Evolutionary conservation across 2,329 filamentous ascomycete genomes (phyloP).

Genomic region (Alternaria metachromatica): DNA sequence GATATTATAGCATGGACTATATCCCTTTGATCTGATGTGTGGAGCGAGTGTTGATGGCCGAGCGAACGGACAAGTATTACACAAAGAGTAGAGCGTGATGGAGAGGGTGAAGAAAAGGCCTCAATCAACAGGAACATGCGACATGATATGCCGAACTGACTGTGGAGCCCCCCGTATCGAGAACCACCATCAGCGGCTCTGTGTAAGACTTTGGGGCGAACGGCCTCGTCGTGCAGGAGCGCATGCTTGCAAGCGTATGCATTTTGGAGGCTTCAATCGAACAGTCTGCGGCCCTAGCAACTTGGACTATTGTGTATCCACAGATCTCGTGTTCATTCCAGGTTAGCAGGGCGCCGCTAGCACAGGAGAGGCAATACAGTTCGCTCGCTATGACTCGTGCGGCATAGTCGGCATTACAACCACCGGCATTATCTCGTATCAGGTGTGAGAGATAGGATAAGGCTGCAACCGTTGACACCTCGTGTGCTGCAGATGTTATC

Average conservation of each 20-base stretch:
- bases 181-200: background rate
- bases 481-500: background rate
- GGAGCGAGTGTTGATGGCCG: conserved; percentile 7
- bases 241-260: conserved; percentile 8
- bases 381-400: conserved; percentile 3
- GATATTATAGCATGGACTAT: conserved; percentile 1
- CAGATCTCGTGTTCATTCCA: background rate
- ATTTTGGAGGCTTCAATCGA: background rate
- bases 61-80: conserved; percentile 9
- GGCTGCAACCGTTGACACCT: background rate
- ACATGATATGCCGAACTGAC: conserved; percentile 10
- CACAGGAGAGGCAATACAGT: conserved; percentile 3
- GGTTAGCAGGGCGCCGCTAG: conserved; percentile 5
- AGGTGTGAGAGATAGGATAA: background rate
- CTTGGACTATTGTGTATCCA: conserved; percentile 10
- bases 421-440: conserved; percentile 10
- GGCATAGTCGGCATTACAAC: conserved; percentile 4
- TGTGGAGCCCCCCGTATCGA: conserved; percentile 7
- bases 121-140: background rate
- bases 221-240: background rate
- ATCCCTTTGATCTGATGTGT: background rate
- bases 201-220: background rate
- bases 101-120: background rate
- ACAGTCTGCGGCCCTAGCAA: background rate
- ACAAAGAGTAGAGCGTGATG: background rate